Conservation (phyloP, 441 rosid species). For the Gossypium trilobum region DNA sequence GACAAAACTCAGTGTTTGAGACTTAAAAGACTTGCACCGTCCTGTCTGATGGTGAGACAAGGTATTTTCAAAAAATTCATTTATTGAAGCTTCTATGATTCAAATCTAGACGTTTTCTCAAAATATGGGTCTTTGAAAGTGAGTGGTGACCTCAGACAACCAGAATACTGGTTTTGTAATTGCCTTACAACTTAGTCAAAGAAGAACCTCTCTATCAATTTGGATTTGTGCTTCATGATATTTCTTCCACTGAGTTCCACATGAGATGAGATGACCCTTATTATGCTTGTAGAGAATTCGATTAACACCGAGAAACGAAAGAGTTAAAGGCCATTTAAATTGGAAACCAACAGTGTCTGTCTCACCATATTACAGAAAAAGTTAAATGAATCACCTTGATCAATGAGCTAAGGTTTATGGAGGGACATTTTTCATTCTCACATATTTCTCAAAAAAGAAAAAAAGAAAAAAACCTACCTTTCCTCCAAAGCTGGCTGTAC, state of each 20-base stretch:
- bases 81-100: not conserved
- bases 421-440: not conserved
- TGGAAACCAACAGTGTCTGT: constrained; percentile 2
- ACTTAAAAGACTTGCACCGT: not conserved
- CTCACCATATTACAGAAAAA: not conserved
- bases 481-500: constrained; percentile 18
- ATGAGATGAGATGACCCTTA: not conserved
- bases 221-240: not conserved
- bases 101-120: not conserved
- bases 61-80: not conserved
- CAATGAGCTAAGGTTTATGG: not conserved
- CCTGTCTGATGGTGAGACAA: not conserved
- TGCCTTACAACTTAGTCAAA: not conserved
- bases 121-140: not conserved
- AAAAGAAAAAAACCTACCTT: constrained; percentile 17
- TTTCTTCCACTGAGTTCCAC: not conserved
- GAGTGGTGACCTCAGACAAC: not conserved
- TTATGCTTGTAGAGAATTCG: not conserved
- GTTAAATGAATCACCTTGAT: not conserved
- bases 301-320: not conserved
- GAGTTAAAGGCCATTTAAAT: not conserved
- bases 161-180: not conserved
- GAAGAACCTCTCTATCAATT: not conserved
- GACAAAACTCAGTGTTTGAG: not conserved
- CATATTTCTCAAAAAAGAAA: not conserved